A percentile compares a stretch with the other conserved stretches of the same genome.
Evolutionary conservation across 1,139 yeast genomes (phyloP).

Genomic region (Yamadazyma triangularis): DNA sequence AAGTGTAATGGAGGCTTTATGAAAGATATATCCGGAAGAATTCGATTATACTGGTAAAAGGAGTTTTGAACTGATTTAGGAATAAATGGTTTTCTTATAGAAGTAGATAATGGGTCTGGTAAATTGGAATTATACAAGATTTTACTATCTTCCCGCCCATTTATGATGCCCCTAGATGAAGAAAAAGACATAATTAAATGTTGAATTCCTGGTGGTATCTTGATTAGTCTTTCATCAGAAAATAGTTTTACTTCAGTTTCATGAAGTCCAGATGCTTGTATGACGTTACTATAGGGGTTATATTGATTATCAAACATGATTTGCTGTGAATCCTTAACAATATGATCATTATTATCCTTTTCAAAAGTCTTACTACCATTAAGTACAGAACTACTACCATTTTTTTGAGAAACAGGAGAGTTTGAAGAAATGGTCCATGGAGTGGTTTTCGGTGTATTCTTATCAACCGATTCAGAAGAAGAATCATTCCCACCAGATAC

Average conservation of each 20-base stretch:
- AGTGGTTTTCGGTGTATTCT: neutral
- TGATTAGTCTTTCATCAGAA: conserved; percentile 39
- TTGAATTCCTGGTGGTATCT: conserved; percentile 71
- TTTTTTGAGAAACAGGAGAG: neutral
- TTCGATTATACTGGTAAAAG: conserved; percentile 14
- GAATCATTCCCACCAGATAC: conserved; percentile 4
- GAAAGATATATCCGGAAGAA: conserved; percentile 1
- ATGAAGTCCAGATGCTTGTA: neutral
- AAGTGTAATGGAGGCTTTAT: conserved; percentile 35
- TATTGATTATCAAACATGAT: too few relatives aligned
- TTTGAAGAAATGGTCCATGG: neutral
- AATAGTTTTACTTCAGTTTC: conserved; percentile 32
- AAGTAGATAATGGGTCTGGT: conserved; percentile 7
- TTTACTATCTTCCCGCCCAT: conserved; percentile 2
- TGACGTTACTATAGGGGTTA: neutral
- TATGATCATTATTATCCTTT: too few relatives aligned
- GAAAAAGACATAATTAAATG: conserved; percentile 53
- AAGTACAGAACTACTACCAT: neutral
- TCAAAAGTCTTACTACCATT: too few relatives aligned
- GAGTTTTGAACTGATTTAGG: conserved; percentile 28
- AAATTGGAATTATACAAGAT: conserved; percentile 4
- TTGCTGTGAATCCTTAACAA: neutral
- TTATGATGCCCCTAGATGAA: conserved; percentile 30
- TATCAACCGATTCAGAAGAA: neutral
- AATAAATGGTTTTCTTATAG: conserved; percentile 36